Evolutionary conservation across 352 stramenopile genomes (phyloP), one percentile per base, ranked within the genome.

Genomic region (Phytophthora pinifolia): DNA sequence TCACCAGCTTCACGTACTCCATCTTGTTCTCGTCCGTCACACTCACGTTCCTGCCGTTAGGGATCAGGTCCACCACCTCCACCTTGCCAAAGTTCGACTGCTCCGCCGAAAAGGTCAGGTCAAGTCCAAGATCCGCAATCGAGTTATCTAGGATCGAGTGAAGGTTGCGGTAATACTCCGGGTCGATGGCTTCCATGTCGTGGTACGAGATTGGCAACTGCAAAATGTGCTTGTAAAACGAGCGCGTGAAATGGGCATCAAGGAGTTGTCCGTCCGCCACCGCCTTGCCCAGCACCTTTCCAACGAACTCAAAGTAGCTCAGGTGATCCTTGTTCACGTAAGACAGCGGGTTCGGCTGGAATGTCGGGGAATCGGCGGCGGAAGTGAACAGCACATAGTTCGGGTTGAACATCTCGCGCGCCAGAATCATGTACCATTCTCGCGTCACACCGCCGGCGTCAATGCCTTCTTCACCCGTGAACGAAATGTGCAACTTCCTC

Each of bases 381-480:
- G 96, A 98, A 36, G 96, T 99, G 77, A 99, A 99, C 1, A 99
- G 73, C 49, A 97, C 97, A 74, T 99, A 99, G 70, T 99, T 99
- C 42, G 97, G 96, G 72, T 99, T 99, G 78, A 99, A 99, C 62
- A 99, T 99, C 72, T 99, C 97, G 59, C 98, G 98, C 3, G 97
- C 96, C 27, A 99, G 71, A 70, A 99, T 99, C 59, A 95, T 96
- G 73, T 99, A 98, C 79, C 98, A 99, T 80, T 99, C 98, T 39
- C 97, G 80, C 29, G 97, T 99, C 10, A 99, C 80, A 18, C 98
- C 98, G 54, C 98, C 98, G 0, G 98, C 98, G 70, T 99, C 98
- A 70, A 99, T 98, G 20, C 97, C 98, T 70, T 99, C 94, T 79
- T 99, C 97, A 33, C 96, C 88, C 2, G 83, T 89, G 65, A 99